phyloP scores from a whole-genome alignment of 345 rosid genomes.

The Lepidium sativum region DNA sequence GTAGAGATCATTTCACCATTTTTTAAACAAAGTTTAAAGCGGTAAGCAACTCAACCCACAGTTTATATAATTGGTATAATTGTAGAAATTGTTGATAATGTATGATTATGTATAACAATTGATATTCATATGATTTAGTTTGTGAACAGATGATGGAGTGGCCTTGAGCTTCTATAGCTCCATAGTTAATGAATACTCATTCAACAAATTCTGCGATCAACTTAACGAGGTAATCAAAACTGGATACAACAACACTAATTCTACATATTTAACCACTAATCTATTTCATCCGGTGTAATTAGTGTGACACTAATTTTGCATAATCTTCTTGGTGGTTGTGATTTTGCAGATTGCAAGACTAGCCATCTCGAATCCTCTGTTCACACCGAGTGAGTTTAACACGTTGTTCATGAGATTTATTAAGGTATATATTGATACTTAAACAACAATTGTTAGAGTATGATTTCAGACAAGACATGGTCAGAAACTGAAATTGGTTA shows the following conservation, averaged over 20 bases:
- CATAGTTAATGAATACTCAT: neutral
- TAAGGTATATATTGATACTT: neutral
- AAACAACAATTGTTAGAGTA: neutral
- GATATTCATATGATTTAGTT: neutral
- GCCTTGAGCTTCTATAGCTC: constrained; percentile 3
- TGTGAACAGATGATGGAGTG: constrained; percentile 13
- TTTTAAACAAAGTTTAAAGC: neutral
- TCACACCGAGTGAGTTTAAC: constrained; percentile 13
- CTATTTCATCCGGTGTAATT: neutral
- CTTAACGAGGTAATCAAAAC: constrained; percentile 9
- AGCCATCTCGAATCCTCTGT: constrained; percentile 15
- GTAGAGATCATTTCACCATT: constrained; percentile 7
- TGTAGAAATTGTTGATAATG: neutral
- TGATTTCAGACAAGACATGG: neutral
- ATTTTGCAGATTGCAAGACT: constrained; percentile 10
- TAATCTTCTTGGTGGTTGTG: neutral
- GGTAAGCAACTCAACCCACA: neutral
- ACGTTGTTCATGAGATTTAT: constrained; percentile 9
- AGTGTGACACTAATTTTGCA: neutral
- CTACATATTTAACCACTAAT: no score
- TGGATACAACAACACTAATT: neutral
- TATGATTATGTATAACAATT: neutral
- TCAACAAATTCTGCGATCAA: neutral
- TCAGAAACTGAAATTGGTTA: neutral
- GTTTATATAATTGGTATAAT: neutral